Base-by-base conservation (phyloP, 2,329 filamentous ascomycete species). In the Polychaeton citri region DNA sequence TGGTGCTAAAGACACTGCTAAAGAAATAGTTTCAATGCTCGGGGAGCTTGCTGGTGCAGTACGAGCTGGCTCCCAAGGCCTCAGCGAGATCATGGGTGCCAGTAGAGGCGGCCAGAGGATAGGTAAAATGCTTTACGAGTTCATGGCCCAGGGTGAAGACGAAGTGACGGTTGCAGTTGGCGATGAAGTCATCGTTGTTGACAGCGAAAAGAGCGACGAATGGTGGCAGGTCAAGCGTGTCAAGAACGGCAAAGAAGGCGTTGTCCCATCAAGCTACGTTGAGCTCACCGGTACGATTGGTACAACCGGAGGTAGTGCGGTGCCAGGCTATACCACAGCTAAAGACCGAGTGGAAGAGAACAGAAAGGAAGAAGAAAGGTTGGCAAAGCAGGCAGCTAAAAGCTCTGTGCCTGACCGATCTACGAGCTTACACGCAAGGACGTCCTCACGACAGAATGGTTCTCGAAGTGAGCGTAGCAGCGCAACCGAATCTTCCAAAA, bases 221-320 rank as follows among this genome's bases (percentile, higher is more conserved):
- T 98, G 90, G 90, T 96, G 90, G 88, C 86, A 90, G 66, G 85
- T 98, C 21, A 76, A 82, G 40, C 76, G 87, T 21, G 54, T 95
- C 43, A 92, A 86, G 64, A 96, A 86, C 55, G 85, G 85, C 48
- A 90, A 86, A 54, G 85, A 95, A 62, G 90, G 90, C 26, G 90
- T 98, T 18, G 87, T 98, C 6, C 90, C 90, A 10, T 90, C 86
- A 65, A 94, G 85, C 60, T 98, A 96, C 53, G 79, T 98, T 48
- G 88, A 98, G 58, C 67, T 94, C 35, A 87, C 76, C 16, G 85
- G 84, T 37, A 72, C 72, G 9, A 59, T 79, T 17, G 64, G 63
- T 30, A 63, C 68, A 26, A 63, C 67, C 8, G 75, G 76, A 6
- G 50, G 78, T 32, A 72, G 75, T 40, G 68, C 71, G 13, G 15